phyloP scores from a whole-genome alignment of 202 grass and related monocot genomes.

The Hordeum pubiflorum region DNA sequence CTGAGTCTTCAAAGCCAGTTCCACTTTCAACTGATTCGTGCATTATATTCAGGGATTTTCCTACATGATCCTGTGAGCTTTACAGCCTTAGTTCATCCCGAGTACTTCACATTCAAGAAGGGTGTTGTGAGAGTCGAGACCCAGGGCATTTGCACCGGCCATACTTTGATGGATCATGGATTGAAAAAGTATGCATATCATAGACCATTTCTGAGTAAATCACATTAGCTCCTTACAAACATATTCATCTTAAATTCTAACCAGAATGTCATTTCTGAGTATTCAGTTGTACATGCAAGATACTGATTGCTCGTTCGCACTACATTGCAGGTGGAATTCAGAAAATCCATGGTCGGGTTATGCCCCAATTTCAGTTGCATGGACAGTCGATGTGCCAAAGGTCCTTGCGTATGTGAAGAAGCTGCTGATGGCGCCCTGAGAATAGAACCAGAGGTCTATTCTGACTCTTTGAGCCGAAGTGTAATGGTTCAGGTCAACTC shows the following conservation, averaged over 20 bases:
- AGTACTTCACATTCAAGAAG: constrained; percentile 81
- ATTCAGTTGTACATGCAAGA: background rate
- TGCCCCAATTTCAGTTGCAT: constrained; percentile 70
- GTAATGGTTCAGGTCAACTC: constrained; percentile 14
- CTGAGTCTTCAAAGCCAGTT: background rate
- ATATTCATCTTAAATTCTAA: background rate
- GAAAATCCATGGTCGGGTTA: constrained; percentile 76
- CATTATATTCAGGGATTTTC: constrained; percentile 61
- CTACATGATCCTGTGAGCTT: constrained; percentile 90
- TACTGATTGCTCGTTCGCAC: background rate
- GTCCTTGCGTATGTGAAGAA: constrained; percentile 69
- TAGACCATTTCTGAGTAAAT: background rate
- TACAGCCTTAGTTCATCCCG: constrained; percentile 53
- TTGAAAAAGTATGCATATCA: constrained; percentile 58
- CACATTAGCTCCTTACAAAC: background rate
- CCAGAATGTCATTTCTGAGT: background rate
- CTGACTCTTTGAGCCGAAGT: constrained; percentile 6
- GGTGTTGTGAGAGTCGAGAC: constrained; percentile 95
- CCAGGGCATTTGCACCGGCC: constrained; percentile 74
- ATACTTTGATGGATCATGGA: constrained; percentile 93
- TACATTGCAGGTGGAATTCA: constrained; percentile 56
- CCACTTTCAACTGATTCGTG: background rate
- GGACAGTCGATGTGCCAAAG: constrained; percentile 63
- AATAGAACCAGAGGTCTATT: constrained; percentile 6
- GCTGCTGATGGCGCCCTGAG: constrained; percentile 32